A percentile compares a stretch with the other conserved stretches of the same genome.
Evolutionary conservation across 208 protist genomes (phyloP).

Genomic region (Leishmania tarentolae): DNA sequence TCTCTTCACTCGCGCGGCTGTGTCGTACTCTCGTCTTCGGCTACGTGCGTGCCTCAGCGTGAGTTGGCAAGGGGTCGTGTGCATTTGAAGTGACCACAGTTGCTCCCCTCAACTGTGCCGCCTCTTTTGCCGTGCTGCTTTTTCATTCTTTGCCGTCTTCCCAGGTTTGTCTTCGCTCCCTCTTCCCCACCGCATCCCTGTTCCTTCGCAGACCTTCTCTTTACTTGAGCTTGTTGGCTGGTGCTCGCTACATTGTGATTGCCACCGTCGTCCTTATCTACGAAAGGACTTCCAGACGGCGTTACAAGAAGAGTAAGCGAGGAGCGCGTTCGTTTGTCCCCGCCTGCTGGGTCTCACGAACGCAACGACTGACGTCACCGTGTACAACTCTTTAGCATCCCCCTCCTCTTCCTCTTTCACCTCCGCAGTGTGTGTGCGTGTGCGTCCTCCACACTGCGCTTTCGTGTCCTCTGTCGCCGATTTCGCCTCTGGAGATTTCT

Average conservation of each 20-base stretch:
- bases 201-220: background rate
- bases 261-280: conserved; percentile 6
- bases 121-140: background rate
- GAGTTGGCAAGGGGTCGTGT: background rate
- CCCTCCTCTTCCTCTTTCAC: background rate
- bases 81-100: background rate
- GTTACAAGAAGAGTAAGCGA: background rate
- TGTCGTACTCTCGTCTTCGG: background rate
- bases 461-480: background rate
- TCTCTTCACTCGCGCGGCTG: background rate
- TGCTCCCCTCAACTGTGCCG: background rate
- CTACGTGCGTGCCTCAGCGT: background rate
- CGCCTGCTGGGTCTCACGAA: background rate
- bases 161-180: too few relatives aligned
- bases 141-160: background rate
- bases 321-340: background rate
- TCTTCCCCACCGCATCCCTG: background rate
- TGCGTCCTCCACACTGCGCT: background rate
- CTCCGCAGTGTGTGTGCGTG: background rate
- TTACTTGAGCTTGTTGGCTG: background rate
- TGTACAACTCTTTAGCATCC: background rate
- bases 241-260: background rate
- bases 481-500: conserved; percentile 1
- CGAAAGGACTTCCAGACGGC: conserved; percentile 2
- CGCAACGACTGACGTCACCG: background rate